Conservation (phyloP, 306 rosid genomes). For the Mucuna pruriens region DNA sequence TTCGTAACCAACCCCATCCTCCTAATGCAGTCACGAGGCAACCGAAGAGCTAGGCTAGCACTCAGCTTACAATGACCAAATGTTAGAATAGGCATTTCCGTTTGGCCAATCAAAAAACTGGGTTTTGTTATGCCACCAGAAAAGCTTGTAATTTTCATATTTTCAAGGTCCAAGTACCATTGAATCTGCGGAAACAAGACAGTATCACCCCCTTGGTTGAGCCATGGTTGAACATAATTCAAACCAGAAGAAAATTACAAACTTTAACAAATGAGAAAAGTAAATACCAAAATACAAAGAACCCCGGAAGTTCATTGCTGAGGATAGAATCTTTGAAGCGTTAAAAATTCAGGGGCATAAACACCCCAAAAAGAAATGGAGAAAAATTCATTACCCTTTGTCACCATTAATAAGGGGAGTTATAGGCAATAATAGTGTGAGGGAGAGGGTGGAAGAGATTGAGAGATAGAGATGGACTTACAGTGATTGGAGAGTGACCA, state of each 20-base stretch:
- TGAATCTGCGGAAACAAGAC: conserved; percentile 50
- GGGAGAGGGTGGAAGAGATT: neutral
- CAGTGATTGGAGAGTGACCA: conserved; percentile 1
- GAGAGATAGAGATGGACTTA: conserved; percentile 22
- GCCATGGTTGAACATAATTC: neutral
- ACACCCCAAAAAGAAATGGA: neutral
- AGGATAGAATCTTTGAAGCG: neutral
- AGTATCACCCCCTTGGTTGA: neutral
- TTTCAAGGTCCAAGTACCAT: conserved; percentile 39
- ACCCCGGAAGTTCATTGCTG: neutral
- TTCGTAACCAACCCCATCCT: conserved; percentile 56
- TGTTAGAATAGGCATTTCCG: conserved; percentile 63
- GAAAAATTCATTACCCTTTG: neutral
- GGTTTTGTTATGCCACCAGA: conserved; percentile 64
- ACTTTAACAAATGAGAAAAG: conserved; percentile 13
- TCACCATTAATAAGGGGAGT: neutral
- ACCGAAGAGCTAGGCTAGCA: conserved; percentile 52
- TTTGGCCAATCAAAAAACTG: conserved; percentile 51
- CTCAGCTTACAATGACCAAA: conserved; percentile 50
- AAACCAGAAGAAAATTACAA: conserved; percentile 10
- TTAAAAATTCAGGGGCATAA: neutral
- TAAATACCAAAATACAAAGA: neutral
- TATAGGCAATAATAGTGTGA: neutral
- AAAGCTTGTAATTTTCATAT: conserved; percentile 60
- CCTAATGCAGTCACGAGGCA: conserved; percentile 48